Evolutionary conservation across 2,329 filamentous ascomycete species (phyloP), one percentile per base, ranked within the genome.

Genomic region (Hortaea werneckii): DNA sequence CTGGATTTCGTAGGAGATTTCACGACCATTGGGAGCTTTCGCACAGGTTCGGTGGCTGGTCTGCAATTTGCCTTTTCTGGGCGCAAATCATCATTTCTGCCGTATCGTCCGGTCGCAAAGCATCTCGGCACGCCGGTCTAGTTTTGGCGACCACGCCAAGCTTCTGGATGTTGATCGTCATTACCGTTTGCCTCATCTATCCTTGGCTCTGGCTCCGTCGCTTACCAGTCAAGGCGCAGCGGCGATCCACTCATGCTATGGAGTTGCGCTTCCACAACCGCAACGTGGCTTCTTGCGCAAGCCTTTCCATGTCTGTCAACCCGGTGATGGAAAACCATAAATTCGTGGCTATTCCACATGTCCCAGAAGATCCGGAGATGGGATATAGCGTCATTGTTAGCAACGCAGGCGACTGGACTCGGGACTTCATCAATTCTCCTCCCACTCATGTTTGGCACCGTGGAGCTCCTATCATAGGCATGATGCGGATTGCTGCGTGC

Each of bases 391-490:
- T 84, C 29, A 67, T 87, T 29, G 73, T 87, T 27, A 85, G 82
- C 44, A 82, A 81, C 52, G 83, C 82, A 3, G 84, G 84, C 20
- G 83, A 87, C 66, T 88, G 84, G 83, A 88, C 84, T 0, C 68
- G 68, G 26, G 68, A 71, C 29, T 74, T 77, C 46, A 86, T 88
- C 64, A 66, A 72, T 40, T 70, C 74, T 41, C 78, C 78, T 1
- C 82, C 82, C 1, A 73, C 67, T 0, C 65, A 75, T 42, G 65
- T 87, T 39, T 87, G 80, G 79, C 77, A 82, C 5, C 77, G 82
- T 39, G 83, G 83, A 7, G 71, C 81, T 0, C 80, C 83, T 1
- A 74, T 79, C 2, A 79, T 75, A 50, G 83, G 83, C 37, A 80
- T 87, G 32, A 75, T 84, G 57, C 78, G 81, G 54, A 73, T 83